Evolutionary conservation across 768 basidiomycete species (phyloP).

Genomic region (Hypholoma fasciculare): DNA sequence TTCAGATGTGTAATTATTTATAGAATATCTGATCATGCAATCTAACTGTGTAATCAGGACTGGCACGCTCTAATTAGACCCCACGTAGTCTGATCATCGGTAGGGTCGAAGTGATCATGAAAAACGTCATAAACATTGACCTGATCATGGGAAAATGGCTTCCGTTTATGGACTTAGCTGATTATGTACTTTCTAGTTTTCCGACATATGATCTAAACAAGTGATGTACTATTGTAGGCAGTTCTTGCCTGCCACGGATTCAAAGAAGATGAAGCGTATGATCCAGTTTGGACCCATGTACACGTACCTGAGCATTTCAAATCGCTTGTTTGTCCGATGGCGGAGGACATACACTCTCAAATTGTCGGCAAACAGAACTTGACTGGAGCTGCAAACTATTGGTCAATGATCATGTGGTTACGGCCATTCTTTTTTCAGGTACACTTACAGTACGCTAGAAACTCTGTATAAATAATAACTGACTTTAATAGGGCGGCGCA

Average conservation of each 20-base stretch:
- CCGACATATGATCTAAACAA: no score
- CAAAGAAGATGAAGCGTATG: constrained; percentile 19
- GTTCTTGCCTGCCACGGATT: constrained; percentile 26
- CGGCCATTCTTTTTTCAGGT: constrained; percentile 22
- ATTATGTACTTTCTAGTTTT: no score
- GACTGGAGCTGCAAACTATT: constrained; percentile 21
- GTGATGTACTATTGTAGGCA: no score
- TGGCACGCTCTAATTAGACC: no score
- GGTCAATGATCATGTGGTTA: constrained; percentile 22
- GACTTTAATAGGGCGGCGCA: constrained; percentile 16
- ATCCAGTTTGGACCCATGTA: constrained; percentile 24
- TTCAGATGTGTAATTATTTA: no score
- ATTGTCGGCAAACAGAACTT: constrained; percentile 20
- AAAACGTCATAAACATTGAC: no score
- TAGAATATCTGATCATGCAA: no score
- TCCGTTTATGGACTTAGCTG: no score
- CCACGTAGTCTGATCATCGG: no score
- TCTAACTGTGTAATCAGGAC: no score
- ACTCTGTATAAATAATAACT: neutral
- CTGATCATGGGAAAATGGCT: no score
- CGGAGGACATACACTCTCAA: constrained; percentile 8
- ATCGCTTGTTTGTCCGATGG: constrained; percentile 25
- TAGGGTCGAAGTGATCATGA: no score
- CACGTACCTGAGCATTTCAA: constrained; percentile 24
- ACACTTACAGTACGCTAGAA: neutral